phyloP scores from a whole-genome alignment of 2,329 filamentous ascomycete genomes.

The Scedosporium apiospermum region DNA sequence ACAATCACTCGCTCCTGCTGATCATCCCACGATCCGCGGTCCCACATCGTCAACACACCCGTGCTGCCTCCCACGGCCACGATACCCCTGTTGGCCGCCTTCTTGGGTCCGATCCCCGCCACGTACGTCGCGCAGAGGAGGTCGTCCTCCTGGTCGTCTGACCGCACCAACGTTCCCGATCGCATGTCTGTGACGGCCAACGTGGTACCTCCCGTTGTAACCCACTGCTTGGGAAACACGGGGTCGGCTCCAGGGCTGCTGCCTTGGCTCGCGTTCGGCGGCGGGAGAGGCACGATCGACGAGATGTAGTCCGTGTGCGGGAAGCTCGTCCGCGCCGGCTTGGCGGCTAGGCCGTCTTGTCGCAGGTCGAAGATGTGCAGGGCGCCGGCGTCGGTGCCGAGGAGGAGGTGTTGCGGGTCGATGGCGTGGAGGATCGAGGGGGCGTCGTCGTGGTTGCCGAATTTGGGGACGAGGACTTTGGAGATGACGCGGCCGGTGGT shows the following conservation, averaged over 20 bases:
- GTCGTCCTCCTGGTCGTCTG: constrained; percentile 93
- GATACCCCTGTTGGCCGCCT: constrained; percentile 53
- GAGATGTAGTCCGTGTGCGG: constrained; percentile 93
- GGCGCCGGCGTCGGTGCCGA: constrained; percentile 83
- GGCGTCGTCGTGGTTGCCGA: constrained; percentile 50
- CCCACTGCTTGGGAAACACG: constrained; percentile 88
- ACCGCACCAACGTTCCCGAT: constrained; percentile 75
- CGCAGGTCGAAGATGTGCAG: constrained; percentile 84
- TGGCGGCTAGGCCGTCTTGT: constrained; percentile 42
- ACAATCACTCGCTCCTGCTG: constrained; percentile 83
- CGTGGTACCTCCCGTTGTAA: constrained; percentile 86
- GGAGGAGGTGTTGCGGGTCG: constrained; percentile 77
- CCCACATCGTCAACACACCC: constrained; percentile 86
- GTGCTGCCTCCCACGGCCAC: constrained; percentile 67
- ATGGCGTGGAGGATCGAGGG: constrained; percentile 75
- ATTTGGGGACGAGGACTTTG: constrained; percentile 68
- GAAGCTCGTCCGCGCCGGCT: constrained; percentile 68
- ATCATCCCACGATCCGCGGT: constrained; percentile 90
- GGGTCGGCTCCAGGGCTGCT: constrained; percentile 53
- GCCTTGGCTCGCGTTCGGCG: constrained; percentile 54
- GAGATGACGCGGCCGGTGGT: constrained; percentile 59
- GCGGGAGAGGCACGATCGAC: constrained; percentile 72
- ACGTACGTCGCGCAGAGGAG: constrained; percentile 75
- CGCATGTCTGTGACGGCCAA: constrained; percentile 83
- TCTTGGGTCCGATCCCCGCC: constrained; percentile 61